phyloP scores from a whole-genome alignment of 345 rosid species.

The Rhodomyrtus tomentosa region DNA sequence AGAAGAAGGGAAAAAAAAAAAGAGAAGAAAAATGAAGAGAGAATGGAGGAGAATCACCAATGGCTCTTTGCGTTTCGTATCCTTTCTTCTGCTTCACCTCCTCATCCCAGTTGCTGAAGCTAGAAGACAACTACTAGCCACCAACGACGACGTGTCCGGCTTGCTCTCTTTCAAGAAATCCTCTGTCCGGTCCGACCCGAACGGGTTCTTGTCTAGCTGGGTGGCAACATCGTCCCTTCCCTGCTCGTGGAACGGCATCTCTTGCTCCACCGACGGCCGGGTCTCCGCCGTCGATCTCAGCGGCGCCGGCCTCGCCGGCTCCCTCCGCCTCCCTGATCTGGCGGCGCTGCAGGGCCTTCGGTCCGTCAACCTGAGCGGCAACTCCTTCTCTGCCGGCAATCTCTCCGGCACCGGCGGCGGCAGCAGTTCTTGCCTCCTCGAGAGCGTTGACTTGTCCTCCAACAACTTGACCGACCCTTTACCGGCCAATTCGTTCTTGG shows the following conservation, averaged over 20 bases:
- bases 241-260: slow-evolving; percentile 67
- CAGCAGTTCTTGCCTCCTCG: slow-evolving; percentile 27
- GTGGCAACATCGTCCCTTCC: slow-evolving; percentile 21
- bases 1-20: too few species aligned
- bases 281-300: slow-evolving; percentile 42
- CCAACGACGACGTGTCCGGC: slow-evolving; percentile 21
- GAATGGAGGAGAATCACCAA: background rate
- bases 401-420: slow-evolving; percentile 9
- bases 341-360: slow-evolving; percentile 41
- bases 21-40: background rate
- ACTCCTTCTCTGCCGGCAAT: slow-evolving; percentile 38
- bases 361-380: slow-evolving; percentile 37
- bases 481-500: slow-evolving; percentile 24
- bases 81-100: slow-evolving; percentile 10
- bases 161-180: slow-evolving; percentile 52
- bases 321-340: slow-evolving; percentile 38
- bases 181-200: slow-evolving; percentile 58
- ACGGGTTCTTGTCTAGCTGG: slow-evolving; percentile 43
- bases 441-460: slow-evolving; percentile 54
- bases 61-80: background rate
- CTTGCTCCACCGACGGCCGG: slow-evolving; percentile 40
- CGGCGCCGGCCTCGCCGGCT: slow-evolving; percentile 40
- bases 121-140: background rate
- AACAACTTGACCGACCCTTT: slow-evolving; percentile 47
- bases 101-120: slow-evolving; percentile 13